Evolutionary conservation across 768 basidiomycete species (phyloP).

Genomic region (Tricholomella constricta): DNA sequence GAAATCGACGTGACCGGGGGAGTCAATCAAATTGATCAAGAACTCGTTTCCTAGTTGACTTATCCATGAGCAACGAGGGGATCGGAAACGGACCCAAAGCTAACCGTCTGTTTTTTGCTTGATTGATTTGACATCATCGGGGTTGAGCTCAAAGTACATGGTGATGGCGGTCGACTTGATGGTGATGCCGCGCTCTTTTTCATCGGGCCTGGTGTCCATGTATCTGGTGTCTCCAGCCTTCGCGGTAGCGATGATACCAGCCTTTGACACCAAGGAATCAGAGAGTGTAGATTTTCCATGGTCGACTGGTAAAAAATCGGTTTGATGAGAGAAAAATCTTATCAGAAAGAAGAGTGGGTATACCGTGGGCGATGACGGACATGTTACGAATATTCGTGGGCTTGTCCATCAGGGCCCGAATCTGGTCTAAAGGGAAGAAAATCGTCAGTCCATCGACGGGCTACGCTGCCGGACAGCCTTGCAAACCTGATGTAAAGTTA

Average conservation of each 20-base stretch:
- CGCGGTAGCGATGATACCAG: slow-evolving; percentile 92
- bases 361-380: slow-evolving; percentile 90
- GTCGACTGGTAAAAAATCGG: slow-evolving; percentile 64
- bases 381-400: slow-evolving; percentile 93
- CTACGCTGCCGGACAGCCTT: neutral
- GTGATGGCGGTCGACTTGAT: slow-evolving; percentile 99
- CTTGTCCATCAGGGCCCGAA: slow-evolving; percentile 83
- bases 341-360: slow-evolving; percentile 20
- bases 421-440: slow-evolving; percentile 59
- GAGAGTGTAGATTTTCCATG: slow-evolving; percentile 99
- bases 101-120: slow-evolving; percentile 92
- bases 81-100: slow-evolving; percentile 21
- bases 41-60: slow-evolving; percentile 74
- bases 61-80: neutral
- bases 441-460: neutral
- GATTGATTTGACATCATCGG: slow-evolving; percentile 82
- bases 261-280: slow-evolving; percentile 97
- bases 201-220: slow-evolving; percentile 94
- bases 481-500: slow-evolving; percentile 81
- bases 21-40: too few relatives aligned
- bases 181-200: slow-evolving; percentile 99
- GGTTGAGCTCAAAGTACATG: slow-evolving; percentile 95
- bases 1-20: slow-evolving; percentile 99
- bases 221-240: slow-evolving; percentile 95
- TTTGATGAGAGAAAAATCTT: slow-evolving; percentile 1